Percentiles rank a stretch among this genome's conserved stretches.
These are phyloP conservation scores for Aethionema arabicum DNA, from an alignment of 345 rosid genomes.

Conservation along the genomic window DNA sequence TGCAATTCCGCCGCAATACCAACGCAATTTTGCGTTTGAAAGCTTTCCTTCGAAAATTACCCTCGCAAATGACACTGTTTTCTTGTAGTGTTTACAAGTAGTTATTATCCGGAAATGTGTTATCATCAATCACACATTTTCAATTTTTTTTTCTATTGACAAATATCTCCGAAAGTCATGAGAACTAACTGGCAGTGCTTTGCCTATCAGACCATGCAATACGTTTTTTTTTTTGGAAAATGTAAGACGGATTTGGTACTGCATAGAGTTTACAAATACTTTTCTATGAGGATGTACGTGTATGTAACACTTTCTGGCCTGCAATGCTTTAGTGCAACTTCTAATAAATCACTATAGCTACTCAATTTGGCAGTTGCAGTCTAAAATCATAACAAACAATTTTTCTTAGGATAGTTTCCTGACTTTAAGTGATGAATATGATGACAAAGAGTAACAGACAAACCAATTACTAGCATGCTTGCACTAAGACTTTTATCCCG, in stretches of 20 bases:
- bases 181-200: constrained; percentile 3
- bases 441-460: not conserved
- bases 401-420: constrained; percentile 13
- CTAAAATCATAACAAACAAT: constrained; percentile 5
- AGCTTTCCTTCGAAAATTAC: too few relatives aligned
- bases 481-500: constrained; percentile 1
- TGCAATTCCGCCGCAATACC: too few relatives aligned
- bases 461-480: constrained; percentile 14
- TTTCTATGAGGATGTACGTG: not conserved
- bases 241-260: not conserved
- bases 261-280: not conserved
- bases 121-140: too few relatives aligned
- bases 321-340: constrained; percentile 13
- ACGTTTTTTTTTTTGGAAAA: not conserved
- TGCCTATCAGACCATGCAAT: constrained; percentile 7
- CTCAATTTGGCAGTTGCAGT: constrained; percentile 12
- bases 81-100: too few relatives aligned
- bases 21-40: too few relatives aligned
- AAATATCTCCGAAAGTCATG: constrained; percentile 20
- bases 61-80: too few relatives aligned
- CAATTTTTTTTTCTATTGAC: too few relatives aligned
- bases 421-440: not conserved
- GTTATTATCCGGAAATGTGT: too few relatives aligned
- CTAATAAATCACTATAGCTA: constrained; percentile 12
- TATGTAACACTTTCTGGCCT: constrained; percentile 15